Evolutionary conservation across 139 green algal species (phyloP).

Genomic region (Chloropicon primus): DNA sequence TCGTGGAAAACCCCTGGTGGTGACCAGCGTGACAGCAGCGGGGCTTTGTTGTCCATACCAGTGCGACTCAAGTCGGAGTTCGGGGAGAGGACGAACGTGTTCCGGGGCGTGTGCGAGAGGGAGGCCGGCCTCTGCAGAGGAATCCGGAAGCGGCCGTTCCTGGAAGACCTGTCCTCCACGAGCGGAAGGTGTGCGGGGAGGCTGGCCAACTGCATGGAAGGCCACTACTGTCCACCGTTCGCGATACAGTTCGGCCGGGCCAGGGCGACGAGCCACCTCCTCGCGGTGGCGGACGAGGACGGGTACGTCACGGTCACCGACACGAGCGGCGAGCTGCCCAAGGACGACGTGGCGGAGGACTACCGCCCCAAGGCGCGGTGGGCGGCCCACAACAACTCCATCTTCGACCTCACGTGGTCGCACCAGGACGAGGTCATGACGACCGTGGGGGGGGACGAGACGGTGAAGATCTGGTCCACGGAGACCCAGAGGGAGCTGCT

Average conservation of each 20-base stretch:
- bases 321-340: conserved; percentile 19
- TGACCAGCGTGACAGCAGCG: background rate
- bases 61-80: background rate
- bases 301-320: conserved; percentile 51
- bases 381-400: conserved; percentile 55
- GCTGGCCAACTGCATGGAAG: background rate
- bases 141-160: background rate
- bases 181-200: background rate
- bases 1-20: too few species aligned
- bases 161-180: background rate
- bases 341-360: conserved; percentile 6
- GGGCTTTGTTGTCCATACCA: background rate
- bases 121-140: background rate
- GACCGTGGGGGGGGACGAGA: conserved; percentile 56
- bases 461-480: conserved; percentile 50
- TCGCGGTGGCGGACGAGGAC: conserved; percentile 65
- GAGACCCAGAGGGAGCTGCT: conserved; percentile 17
- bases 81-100: background rate
- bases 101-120: background rate
- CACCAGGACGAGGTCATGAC: conserved; percentile 48
- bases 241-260: background rate
- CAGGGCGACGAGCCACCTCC: background rate
- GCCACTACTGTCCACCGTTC: background rate
- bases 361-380: conserved; percentile 36
- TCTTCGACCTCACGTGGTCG: conserved; percentile 67